Evolutionary conservation across 169 alveolate species (phyloP).

Genomic region (Hepatocystis sp.): DNA sequence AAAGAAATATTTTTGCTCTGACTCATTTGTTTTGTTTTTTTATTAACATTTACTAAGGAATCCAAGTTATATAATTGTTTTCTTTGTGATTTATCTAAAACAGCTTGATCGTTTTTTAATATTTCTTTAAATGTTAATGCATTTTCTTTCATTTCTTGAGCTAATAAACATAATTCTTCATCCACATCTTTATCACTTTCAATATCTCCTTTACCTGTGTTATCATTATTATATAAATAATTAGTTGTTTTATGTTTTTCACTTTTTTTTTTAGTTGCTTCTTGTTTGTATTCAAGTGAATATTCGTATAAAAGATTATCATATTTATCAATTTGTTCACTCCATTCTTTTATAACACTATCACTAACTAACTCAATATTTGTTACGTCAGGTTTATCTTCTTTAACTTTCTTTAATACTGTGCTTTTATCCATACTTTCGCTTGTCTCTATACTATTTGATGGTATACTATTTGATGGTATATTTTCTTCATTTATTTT

Average conservation of each 20-base stretch:
- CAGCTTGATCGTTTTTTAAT: conserved; percentile 16
- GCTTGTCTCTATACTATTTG: too few species aligned
- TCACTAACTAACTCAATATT: conserved; percentile 14
- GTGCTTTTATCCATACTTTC: not conserved
- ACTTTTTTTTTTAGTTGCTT: conserved; percentile 12
- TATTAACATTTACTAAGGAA: conserved; percentile 28
- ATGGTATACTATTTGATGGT: too few species aligned
- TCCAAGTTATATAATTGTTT: conserved; percentile 26
- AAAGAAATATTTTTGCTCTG: conserved; percentile 34
- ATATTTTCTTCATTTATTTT: too few species aligned
- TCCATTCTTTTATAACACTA: conserved; percentile 57
- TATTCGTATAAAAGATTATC: conserved; percentile 46
- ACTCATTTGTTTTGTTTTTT: conserved; percentile 31
- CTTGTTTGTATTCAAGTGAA: conserved; percentile 48
- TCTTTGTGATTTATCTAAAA: conserved; percentile 29
- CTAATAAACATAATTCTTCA: conserved; percentile 68
- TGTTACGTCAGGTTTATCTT: not conserved
- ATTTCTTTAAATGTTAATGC: conserved; percentile 50
- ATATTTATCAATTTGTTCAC: conserved; percentile 55
- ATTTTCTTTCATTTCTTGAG: conserved; percentile 76
- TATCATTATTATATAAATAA: too few species aligned
- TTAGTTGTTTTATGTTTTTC: conserved; percentile 26
- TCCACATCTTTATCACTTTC: conserved; percentile 40
- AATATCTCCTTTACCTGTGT: too few species aligned
- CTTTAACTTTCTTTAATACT: not conserved